A percentile compares a stretch with the other conserved stretches of the same genome.
phyloP scores from a whole-genome alignment of 192 early-diverging fungal genomes.

The Entomortierella parvispora region DNA sequence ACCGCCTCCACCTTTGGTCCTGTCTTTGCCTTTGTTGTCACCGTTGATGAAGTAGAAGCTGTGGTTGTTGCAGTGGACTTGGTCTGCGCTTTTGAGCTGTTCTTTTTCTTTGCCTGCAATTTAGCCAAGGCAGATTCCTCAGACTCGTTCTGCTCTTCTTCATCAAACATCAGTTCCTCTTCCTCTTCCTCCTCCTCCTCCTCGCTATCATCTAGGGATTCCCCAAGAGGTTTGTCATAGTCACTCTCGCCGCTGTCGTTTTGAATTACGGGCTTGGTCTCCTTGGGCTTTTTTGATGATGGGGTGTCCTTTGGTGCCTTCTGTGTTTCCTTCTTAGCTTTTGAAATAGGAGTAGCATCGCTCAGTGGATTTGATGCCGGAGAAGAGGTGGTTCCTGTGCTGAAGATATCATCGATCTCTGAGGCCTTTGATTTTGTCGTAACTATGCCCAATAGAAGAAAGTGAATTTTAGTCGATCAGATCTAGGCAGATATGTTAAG shows the following conservation, averaged over 20 bases:
- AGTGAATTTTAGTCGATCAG: too few relatives aligned
- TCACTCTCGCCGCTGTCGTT: conserved; percentile 4
- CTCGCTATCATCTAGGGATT: conserved; percentile 18
- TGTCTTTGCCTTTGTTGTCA: conserved; percentile 13
- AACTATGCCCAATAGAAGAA: background rate
- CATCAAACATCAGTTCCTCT: conserved; percentile 35
- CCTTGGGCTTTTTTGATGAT: background rate
- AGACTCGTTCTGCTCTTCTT: conserved; percentile 45
- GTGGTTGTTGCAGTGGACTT: background rate
- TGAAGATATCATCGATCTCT: conserved; percentile 50
- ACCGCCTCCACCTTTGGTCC: conserved; percentile 43
- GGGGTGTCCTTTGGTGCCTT: conserved; percentile 4
- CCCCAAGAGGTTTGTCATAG: conserved; percentile 4
- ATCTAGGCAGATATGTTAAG: too few relatives aligned
- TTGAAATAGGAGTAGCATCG: background rate
- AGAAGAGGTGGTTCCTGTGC: conserved; percentile 24
- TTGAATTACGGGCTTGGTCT: background rate
- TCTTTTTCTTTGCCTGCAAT: conserved; percentile 35
- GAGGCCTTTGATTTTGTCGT: conserved; percentile 36
- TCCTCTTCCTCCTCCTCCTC: conserved; percentile 21
- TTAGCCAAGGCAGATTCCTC: conserved; percentile 42
- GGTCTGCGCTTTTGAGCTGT: background rate
- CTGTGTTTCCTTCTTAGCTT: conserved; percentile 1
- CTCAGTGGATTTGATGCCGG: conserved; percentile 4
- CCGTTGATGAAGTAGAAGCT: background rate